Evolutionary conservation across 2,329 filamentous ascomycete species (phyloP), one percentile per base, ranked within the genome.

Genomic region (Westerdykella ornata): DNA sequence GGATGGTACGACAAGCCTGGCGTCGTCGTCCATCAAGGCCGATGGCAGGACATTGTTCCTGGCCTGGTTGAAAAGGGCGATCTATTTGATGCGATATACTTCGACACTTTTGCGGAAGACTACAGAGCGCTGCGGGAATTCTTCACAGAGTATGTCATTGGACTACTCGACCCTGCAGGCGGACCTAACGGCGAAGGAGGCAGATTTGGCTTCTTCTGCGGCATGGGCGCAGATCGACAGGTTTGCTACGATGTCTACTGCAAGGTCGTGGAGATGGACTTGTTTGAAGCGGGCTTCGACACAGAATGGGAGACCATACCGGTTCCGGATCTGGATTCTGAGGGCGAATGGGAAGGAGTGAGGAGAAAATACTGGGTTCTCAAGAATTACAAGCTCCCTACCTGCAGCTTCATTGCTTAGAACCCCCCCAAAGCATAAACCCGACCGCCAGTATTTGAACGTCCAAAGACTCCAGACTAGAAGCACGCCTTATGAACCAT

Each of bases 161-260:
- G 80, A 0, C 66, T 97, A 40, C 70, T 98, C 35, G 82, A 85
- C 51, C 72, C 75, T 19, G 59, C 67, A 8, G 69, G 69, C 30
- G 62, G 62, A 13, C 14, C 44, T 32, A 51, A 56, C 15, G 50
- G 55, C 16, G 68, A 76, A 37, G 68, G 68, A 14, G 76, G 75
- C 0, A 71, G 67, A 35, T 82, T 80, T 63, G 75, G 79, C 22
- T 82, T 81, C 66, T 82, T 82, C 62, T 80, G 82, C 51, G 79
- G 92, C 0, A 80, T 97, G 43, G 92, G 92, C 0, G 92, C 92
- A 2, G 92, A 98, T 68, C 75, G 92, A 35, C 82, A 83, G 64
- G 82, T 97, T 47, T 95, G 88, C 67, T 97, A 97, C 67, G 92
- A 97, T 68, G 89, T 98, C 17, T 97, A 97, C 68, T 85, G 83